A percentile compares a stretch with the other conserved stretches of the same genome.
These are phyloP conservation scores for Coccomyxa subellipsoidea DNA, from an alignment of 163 green algal genomes.

Conservation along the genomic window DNA sequence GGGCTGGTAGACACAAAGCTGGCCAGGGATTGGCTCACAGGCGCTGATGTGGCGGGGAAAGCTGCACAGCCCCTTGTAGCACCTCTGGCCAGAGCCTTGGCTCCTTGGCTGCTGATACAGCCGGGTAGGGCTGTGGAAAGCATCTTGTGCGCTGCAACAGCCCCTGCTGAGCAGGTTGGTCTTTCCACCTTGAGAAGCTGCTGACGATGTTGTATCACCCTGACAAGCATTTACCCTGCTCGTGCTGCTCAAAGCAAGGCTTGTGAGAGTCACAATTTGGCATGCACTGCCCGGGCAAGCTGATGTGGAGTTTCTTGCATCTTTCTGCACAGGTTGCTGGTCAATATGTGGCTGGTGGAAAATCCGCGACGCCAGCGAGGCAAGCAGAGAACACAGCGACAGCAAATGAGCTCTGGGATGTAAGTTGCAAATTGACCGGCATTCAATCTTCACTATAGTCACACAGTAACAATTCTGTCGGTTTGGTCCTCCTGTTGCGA, in stretches of 20 bases:
- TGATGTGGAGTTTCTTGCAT: too few species aligned
- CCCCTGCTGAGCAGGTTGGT: neutral
- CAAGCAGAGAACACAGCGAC: neutral
- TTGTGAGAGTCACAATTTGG: too few species aligned
- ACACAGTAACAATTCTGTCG: neutral
- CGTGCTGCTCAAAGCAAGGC: neutral
- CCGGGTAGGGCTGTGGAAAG: neutral
- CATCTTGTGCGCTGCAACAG: neutral
- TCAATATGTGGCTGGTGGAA: neutral
- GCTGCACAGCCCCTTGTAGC: neutral
- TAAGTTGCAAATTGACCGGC: neutral
- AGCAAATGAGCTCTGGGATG: neutral
- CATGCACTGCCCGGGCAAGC: neutral
- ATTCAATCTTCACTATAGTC: neutral
- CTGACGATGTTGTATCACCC: neutral
- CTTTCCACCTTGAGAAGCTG: neutral
- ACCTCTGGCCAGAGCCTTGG: neutral
- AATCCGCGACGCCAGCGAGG: neutral
- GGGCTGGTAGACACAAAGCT: slow-evolving; percentile 48
- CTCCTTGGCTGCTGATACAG: neutral
- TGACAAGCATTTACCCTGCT: neutral
- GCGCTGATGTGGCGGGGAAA: slow-evolving; percentile 1
- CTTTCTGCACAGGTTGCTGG: neutral
- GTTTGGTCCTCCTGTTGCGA: too few species aligned
- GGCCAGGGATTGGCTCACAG: slow-evolving; percentile 31